Conservation (phyloP, 2,329 filamentous ascomycete species). For the Penicillium concentricum region DNA sequence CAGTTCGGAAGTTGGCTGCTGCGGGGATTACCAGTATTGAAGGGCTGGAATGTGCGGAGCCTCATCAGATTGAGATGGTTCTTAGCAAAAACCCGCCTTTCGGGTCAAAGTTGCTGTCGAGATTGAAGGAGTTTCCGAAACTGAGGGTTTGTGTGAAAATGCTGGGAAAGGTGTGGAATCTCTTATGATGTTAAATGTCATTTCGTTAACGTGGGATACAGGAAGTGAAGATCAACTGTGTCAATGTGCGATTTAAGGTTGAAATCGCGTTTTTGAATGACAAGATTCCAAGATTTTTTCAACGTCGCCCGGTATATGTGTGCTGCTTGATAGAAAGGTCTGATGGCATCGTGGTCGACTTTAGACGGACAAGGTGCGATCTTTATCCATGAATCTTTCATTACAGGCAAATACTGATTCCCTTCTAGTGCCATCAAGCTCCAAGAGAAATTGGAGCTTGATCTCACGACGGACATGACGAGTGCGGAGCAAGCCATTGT, state of each 20-base stretch:
- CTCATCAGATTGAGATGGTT: slow-evolving; percentile 72
- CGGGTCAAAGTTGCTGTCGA: slow-evolving; percentile 66
- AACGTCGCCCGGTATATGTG: slow-evolving; percentile 63
- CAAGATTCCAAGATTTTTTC: slow-evolving; percentile 60
- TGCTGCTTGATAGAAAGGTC: slow-evolving; percentile 73
- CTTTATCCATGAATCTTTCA: neutral
- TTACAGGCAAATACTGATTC: slow-evolving; percentile 17
- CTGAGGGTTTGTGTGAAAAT: slow-evolving; percentile 56
- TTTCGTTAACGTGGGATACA: slow-evolving; percentile 20
- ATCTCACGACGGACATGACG: slow-evolving; percentile 58
- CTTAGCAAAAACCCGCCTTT: slow-evolving; percentile 80
- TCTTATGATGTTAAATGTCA: slow-evolving; percentile 28
- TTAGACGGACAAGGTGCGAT: slow-evolving; percentile 56
- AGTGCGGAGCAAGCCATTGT: slow-evolving; percentile 58
- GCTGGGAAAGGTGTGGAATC: slow-evolving; percentile 44
- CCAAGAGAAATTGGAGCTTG: slow-evolving; percentile 59
- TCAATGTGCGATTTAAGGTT: slow-evolving; percentile 62
- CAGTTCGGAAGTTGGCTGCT: slow-evolving; percentile 70
- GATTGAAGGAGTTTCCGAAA: slow-evolving; percentile 70
- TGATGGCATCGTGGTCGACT: slow-evolving; percentile 68
- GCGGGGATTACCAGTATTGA: slow-evolving; percentile 71
- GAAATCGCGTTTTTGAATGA: slow-evolving; percentile 72
- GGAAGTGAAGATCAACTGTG: slow-evolving; percentile 40
- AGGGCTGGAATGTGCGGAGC: slow-evolving; percentile 65
- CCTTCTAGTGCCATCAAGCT: slow-evolving; percentile 61